Conservation (phyloP, 108 stramenopile genomes). For the Schizochytrium sp. region DNA sequence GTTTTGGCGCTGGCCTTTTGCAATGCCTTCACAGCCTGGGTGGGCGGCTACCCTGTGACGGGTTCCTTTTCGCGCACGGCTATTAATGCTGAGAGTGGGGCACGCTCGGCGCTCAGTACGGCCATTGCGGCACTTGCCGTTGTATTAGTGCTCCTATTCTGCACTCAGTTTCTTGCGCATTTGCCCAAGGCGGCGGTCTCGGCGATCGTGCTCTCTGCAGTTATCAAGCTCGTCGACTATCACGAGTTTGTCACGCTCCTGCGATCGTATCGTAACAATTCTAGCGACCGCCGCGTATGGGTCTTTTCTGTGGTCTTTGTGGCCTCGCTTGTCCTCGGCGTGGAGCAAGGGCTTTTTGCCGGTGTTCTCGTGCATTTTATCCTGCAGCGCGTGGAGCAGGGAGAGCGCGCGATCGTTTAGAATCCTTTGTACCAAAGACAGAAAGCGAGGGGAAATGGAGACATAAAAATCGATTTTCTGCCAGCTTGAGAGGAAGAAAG, state of each 20-base stretch:
- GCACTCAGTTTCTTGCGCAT: conserved; percentile 65
- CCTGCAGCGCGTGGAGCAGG: neutral
- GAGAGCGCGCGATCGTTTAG: neutral
- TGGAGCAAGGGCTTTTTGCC: neutral
- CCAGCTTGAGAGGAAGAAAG: too few species aligned
- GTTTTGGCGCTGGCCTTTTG: conserved; percentile 5
- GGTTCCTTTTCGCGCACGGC: conserved; percentile 63
- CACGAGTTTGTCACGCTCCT: neutral
- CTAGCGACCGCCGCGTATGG: neutral
- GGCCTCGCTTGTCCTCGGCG: neutral
- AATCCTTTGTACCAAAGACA: neutral
- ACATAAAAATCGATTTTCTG: too few species aligned
- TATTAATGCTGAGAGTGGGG: conserved; percentile 55
- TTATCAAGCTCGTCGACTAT: neutral
- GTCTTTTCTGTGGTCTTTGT: conserved; percentile 1
- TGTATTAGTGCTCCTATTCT: conserved; percentile 49
- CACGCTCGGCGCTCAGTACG: conserved; percentile 48
- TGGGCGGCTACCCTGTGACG: conserved; percentile 23
- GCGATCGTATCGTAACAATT: neutral
- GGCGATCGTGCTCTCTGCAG: neutral
- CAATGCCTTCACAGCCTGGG: conserved; percentile 10
- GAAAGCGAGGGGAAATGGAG: neutral
- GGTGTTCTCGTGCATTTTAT: neutral
- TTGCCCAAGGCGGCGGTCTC: conserved; percentile 45
- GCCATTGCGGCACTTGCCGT: conserved; percentile 58